A percentile compares a stretch with the other conserved stretches of the same genome.
Conservation (phyloP, 2,329 filamentous ascomycete species). For the Penicillium thymicola region DNA sequence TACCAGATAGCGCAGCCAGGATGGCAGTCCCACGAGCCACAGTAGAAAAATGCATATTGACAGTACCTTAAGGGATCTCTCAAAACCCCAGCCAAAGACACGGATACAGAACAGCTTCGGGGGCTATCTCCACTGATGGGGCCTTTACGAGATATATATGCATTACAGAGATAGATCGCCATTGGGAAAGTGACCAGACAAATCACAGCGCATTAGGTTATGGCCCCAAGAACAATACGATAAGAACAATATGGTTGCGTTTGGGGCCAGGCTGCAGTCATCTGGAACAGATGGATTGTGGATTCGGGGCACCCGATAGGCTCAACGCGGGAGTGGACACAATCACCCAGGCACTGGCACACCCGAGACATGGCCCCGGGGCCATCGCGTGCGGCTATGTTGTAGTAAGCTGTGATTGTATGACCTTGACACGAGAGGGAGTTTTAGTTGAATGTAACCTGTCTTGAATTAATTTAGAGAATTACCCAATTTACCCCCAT, state of each 20-base stretch:
- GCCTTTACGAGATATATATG: constrained; percentile 7
- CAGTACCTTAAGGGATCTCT: background rate
- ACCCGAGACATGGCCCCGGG: constrained; percentile 12
- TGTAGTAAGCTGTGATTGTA: background rate
- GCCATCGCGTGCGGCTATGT: constrained; percentile 12
- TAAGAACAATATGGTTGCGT: constrained; percentile 18
- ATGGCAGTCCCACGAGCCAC: background rate
- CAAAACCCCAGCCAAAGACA: background rate
- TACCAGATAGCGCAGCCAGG: constrained; percentile 11
- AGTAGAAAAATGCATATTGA: constrained; percentile 9
- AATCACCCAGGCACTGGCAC: background rate
- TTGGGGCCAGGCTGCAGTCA: constrained; percentile 2
- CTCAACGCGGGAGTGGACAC: background rate
- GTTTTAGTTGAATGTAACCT: constrained; percentile 2
- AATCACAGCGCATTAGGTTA: background rate
- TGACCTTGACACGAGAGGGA: background rate
- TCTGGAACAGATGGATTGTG: background rate
- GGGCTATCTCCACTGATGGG: background rate
- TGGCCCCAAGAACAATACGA: constrained; percentile 10
- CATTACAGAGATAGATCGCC: background rate
- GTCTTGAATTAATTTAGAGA: background rate
- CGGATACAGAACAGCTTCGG: background rate
- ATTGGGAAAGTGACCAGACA: too few relatives aligned
- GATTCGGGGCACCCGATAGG: constrained; percentile 2
- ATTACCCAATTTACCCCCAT: background rate